Evolutionary conservation across 768 basidiomycete genomes (phyloP).

Genomic region (Strobilomyces confusus): DNA sequence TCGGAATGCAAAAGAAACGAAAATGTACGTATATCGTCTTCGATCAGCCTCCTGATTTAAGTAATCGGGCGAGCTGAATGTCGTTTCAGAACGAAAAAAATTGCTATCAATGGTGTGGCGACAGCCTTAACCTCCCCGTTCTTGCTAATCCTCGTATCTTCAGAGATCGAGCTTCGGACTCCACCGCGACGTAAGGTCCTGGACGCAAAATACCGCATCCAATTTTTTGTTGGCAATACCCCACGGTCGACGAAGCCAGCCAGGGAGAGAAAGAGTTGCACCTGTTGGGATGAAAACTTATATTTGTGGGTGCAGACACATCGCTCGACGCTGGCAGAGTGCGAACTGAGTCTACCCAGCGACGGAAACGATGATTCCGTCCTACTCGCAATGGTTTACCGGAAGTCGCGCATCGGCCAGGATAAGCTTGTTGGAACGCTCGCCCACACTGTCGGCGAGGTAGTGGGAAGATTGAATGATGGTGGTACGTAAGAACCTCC

Average conservation of each 20-base stretch:
- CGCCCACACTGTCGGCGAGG: constrained; percentile 6
- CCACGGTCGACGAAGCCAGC: constrained; percentile 10
- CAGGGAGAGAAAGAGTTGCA: constrained; percentile 9
- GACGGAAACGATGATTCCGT: constrained; percentile 13
- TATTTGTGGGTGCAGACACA: constrained; percentile 13
- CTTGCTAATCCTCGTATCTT: neutral
- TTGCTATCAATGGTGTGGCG: constrained; percentile 10
- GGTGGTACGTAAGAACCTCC: constrained; percentile 6
- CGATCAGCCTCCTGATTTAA: neutral
- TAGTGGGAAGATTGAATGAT: constrained; percentile 8
- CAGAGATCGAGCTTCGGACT: constrained; percentile 13
- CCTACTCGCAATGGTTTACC: constrained; percentile 10
- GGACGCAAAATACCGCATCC: constrained; percentile 12
- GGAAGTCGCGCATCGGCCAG: constrained; percentile 6
- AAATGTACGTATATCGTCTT: constrained; percentile 3
- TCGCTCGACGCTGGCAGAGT: neutral
- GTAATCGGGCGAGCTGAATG: neutral
- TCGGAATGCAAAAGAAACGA: neutral
- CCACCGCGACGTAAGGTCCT: neutral
- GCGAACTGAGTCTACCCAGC: constrained; percentile 4
- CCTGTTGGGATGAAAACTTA: constrained; percentile 11
- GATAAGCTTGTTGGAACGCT: constrained; percentile 11
- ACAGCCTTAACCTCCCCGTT: neutral
- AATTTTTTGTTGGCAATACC: constrained; percentile 6
- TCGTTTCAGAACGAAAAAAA: constrained; percentile 5